Evolutionary conservation across 2,329 filamentous ascomycete genomes (phyloP), one percentile per base, ranked within the genome.

Genomic region (Diaporthe caulivora): DNA sequence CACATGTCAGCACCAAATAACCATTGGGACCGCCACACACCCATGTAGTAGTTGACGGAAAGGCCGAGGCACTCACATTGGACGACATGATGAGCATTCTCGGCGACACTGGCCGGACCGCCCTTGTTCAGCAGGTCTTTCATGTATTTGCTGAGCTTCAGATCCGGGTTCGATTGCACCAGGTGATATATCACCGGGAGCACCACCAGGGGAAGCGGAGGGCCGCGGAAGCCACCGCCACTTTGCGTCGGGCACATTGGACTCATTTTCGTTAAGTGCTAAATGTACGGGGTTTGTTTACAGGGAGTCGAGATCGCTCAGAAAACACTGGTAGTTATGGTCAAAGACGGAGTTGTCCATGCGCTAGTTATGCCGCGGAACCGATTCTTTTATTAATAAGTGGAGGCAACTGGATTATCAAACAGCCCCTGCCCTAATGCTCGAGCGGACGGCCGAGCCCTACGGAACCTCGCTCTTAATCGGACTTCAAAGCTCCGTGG

Each of bases 181-280:
- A 75, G 29, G 24, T 74, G 72, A n/a, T 72, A 57, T 17, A 75
- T 26, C 11, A 75, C 26, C 7, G 74, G 74, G 26, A 75, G 34
- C 21, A 75, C 47, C 55, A 75, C 60, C 1, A 75, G 29, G 6
- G 74, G 74, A 6, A 71, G 29, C 7, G 74, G 74, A 1, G 72
- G 65, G 13, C 72, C 71, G 1, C 74, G 74, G 53, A 70, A 72
- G 55, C 62, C 40, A 64, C 37, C 37, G 10, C 42, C 44, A n/a
- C 31, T 54, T 18, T 67, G 57, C 65, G 64, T 44, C 15, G 64
- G 69, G 40, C 74, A 75, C 17, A 58, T 26, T 24, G 42, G 44
- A 69, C 55, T 40, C 72, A 74, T 75, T 15, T 53, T 31, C 37
- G 15, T 17, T 2, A 26, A n/a, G 7, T 58, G 18, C 21, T 31